Evolutionary conservation across 2,329 filamentous ascomycete genomes (phyloP), one percentile per base, ranked within the genome.

Genomic region (Cercospora brassicicola): DNA sequence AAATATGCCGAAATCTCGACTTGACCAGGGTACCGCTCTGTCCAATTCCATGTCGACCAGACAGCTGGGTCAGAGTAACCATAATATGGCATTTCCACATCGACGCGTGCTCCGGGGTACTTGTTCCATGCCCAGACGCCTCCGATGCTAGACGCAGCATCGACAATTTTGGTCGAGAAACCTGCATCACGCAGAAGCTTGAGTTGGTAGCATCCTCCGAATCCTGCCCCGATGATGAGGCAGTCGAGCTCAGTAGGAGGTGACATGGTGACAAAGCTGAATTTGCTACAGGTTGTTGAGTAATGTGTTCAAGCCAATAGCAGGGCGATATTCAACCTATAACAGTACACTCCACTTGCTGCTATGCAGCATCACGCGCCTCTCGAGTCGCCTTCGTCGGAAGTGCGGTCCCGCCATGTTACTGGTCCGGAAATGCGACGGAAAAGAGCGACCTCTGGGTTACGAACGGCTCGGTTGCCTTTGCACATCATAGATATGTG

Each of bases 1-100:
- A 90, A 90, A 75, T 90, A 90, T 3, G 74, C 74, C 11, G 84
- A 81, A 0, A 89, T 79, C 42, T 89, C 74, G n/a, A 65, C 42
- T 39, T 67, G 68, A 23, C 66, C 71, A 9, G 75, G 74, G 57
- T 72, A 76, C 55, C 73, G 71, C 64, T 76, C 70, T 11, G 67
- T 72, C 75, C 86, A 90, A 28, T 79, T 87, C 86, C 86, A 89
- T 2, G 83, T 83, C 73, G 85, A 80, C 78, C 79, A 83, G 45
- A 83, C 76, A 66, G 83, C 81, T 15, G 80, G 79, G 45, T 84
- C 76, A 4, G 79, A 81, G 66, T 81, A 81, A 65, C 82, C 80
- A 66, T 84, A 84, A 8, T 83, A 78, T 0, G 82, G 82, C 1
- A 82, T 78, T 69, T 81, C 79, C 0, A 78, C 80, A 65, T 84